Evolutionary conservation across 768 basidiomycete genomes (phyloP), one percentile per base, ranked within the genome.

Genomic region (Serendipita sp.): DNA sequence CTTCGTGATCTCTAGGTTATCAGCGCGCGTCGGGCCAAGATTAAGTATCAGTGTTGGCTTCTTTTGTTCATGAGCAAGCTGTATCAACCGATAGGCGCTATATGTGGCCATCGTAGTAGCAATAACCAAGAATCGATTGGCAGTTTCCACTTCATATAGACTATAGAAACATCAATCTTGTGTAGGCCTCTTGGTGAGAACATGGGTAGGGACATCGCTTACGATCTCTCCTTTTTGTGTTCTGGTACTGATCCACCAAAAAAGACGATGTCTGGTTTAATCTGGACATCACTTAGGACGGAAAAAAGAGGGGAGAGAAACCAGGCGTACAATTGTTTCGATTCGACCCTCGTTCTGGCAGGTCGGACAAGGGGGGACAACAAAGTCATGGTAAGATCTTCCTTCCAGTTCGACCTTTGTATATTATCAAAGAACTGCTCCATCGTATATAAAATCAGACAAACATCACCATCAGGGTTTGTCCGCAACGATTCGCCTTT

Each of bases 51-150:
- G 74, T 3, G 92, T 84, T 0, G 86, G 85, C 74, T 91, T 95
- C 23, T 79, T 77, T 15, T 83, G 75, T 66, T 89, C 83, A 3
- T 88, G 72, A 0, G 93, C 91, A 68, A 83, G 85, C 72, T 86
- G 91, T 54, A 94, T 77, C 35, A 97, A 75, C 89, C 89, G 80
- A 74, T 86, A 96, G 2, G 92, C 91, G 3, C 90, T 93, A 74
- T 88, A 96, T 0, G 94, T 97, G 0, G 95, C 92, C 32, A 96
- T 81, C 0, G 91, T 92, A 0, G 92, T 94, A 38, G 94, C 95
- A 44, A 95, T 75, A 45, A 95, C 76, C 51, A 98, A 81, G 0
- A 97, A 73, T 51, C 83, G 78, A 63, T 89, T 85, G 23, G 83
- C 76, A 5, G 72, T 71, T 66, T 85, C 81, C 44, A 94, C 70